Base-by-base conservation (phyloP, 148 eudicot species). In the Hydrangea macrophylla region DNA sequence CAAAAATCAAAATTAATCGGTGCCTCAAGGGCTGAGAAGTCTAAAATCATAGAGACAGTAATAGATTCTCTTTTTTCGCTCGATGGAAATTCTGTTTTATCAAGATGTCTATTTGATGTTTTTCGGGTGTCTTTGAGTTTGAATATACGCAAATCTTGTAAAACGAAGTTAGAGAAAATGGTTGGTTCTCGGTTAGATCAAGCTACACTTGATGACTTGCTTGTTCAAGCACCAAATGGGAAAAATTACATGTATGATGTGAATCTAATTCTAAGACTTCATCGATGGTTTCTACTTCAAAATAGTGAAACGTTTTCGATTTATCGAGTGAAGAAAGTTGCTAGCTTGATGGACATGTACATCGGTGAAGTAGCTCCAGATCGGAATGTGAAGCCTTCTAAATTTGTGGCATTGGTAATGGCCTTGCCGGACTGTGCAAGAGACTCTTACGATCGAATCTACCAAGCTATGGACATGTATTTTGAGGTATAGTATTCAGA, bases 321-420 rank as follows among this genome's bases (percentile, higher is more conserved):
- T 6, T 17, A 59, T 13, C 72, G 73, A 50, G 27, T 84, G 75
- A 77, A 66, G 66, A 84, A 68, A 77, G 88, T 86, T 12, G 83
- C 77, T 6, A 10, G 70, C 60, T 79, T 89, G 78, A 77, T 82
- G 44, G 95, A 89, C 35, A 65, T 70, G 28, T 89, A 80, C 75
- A 72, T 85, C 2, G 68, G 37, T 45, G 89, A 89, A 75, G 80
- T 89, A 33, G 85, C 91, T 7, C 85, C 87, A 7, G 95, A 89
- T 72, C 54, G 44, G 33, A 27, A 55, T 35, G 40, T 86, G 23
- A 82, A 73, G 25, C 83, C 85, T 30, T 82, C 84, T 26, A 82
- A 75, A 72, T 89, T 89, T 67, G 23, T 71, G 28, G 81, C 78
- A 17, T 69, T 89, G 48, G 75, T 51, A 40, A 68, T 44, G 31